Base-by-base conservation (phyloP, 176 grass and related monocot species). In the Zoysia pacifica region DNA sequence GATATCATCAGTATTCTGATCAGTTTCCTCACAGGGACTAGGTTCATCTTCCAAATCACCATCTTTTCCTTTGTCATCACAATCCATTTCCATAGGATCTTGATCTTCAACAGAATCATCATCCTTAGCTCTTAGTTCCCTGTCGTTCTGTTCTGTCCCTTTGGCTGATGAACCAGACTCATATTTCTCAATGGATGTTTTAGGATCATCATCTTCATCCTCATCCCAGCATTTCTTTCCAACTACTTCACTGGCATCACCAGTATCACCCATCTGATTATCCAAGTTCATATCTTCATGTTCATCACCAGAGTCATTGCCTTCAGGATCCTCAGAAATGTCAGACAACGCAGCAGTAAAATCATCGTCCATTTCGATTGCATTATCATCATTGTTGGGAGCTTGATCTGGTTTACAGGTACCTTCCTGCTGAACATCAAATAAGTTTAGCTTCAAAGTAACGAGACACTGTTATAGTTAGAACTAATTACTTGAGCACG, bases 111-210 rank as follows among this genome's bases (percentile, higher is more conserved):
- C 48, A 64, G 82, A 81, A 83, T 40, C 67, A 56, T 97, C 94
- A 20, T 98, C 95, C 81, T 98, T 98, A 11, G 95, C 95, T 89
- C 87, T 94, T 28, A 98, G 19, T 73, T 98, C 95, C 67, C 58
- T 90, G 66, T 83, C 78, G 74, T 70, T 85, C 49, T 75, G 53
- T 48, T 98, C 83, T 60, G 65, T 81, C 48, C 81, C 92, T 76
- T 94, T 93, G 45, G 82, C 81, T 39, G 88, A 90, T 46, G 90
- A 91, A 78, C 92, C 88, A 14, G 89, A 87, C 40, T 94, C 92
- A 60, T 94, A 94, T 80, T 94, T 98, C 50, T 98, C 95, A 48
- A 56, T 42, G 51, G 78, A 83, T 86, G 65, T 86, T 18, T 91
- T 88, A 59, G 74, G 81, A 89, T 91, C 91, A 70, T 85, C 90